Percentiles rank a stretch among this genome's conserved stretches.
phyloP scores from a whole-genome alignment of 371 early-diverging fungal genomes.

The Blyttiomyces sp. region DNA sequence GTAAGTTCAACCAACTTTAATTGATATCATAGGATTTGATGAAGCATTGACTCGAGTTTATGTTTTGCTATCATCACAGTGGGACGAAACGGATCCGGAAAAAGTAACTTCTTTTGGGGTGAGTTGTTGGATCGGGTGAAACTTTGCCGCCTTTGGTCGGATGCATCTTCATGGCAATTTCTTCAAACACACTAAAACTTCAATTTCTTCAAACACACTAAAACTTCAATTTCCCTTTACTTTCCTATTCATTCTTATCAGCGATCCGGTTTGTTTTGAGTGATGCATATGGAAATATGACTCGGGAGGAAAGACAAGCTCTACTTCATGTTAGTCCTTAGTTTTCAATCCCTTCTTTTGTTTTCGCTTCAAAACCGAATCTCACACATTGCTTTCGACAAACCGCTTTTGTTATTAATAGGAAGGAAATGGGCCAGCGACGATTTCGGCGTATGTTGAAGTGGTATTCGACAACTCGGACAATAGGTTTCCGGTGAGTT shows the following conservation, averaged over 20 bases:
- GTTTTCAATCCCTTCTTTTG: not conserved
- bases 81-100: slow-evolving; percentile 99
- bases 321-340: slow-evolving; percentile 75
- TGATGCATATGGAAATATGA: slow-evolving; percentile 91
- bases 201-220: too few relatives aligned
- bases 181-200: too few relatives aligned
- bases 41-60: not conserved
- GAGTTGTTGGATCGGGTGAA: slow-evolving; percentile 3
- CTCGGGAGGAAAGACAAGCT: slow-evolving; percentile 89
- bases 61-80: slow-evolving; percentile 50
- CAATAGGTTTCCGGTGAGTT: slow-evolving; percentile 81
- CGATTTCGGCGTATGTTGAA: slow-evolving; percentile 96
- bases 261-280: slow-evolving; percentile 96
- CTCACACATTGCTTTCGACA: not conserved
- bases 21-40: not conserved
- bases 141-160: too few relatives aligned
- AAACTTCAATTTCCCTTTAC: too few relatives aligned
- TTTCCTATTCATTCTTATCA: slow-evolving; percentile 24
- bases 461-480: slow-evolving; percentile 96
- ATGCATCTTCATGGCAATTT: too few relatives aligned
- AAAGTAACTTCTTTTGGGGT: slow-evolving; percentile 96
- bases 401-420: slow-evolving; percentile 29
- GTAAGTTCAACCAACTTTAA: slow-evolving; percentile 47
- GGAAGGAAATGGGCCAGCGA: slow-evolving; percentile 91
- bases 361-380: not conserved